These are phyloP conservation scores for Zygnema circumcarinatum DNA, from an alignment of 139 green algal species.

Conservation along the genomic window DNA sequence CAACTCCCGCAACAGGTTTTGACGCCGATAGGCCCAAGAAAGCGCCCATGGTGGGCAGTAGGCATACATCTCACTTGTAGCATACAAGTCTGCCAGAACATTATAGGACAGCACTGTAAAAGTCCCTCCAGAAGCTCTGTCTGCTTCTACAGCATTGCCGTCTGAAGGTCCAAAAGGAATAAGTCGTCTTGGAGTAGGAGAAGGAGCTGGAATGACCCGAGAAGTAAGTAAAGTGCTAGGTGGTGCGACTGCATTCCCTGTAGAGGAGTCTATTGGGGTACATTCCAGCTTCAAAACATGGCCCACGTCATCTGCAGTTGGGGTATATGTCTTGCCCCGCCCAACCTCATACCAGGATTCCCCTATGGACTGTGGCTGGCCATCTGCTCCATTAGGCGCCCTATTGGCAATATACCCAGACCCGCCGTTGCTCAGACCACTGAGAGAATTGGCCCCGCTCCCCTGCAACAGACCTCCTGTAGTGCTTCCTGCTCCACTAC, in stretches of 20 bases:
- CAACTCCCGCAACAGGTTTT: conserved; percentile 93
- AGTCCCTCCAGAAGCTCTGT: conserved; percentile 48
- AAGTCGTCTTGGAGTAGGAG: conserved; percentile 77
- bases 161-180: conserved; percentile 71
- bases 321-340: conserved; percentile 76
- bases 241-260: conserved; percentile 30
- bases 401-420: neutral
- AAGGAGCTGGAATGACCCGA: conserved; percentile 76
- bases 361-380: conserved; percentile 6
- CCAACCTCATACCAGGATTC: conserved; percentile 68
- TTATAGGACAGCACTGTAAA: conserved; percentile 98
- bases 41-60: conserved; percentile 90
- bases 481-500: conserved; percentile 20
- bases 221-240: conserved; percentile 70
- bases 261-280: conserved; percentile 45
- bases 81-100: conserved; percentile 96
- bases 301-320: conserved; percentile 84
- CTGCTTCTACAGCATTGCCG: conserved; percentile 48
- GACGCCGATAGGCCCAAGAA: conserved; percentile 89
- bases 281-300: conserved; percentile 88
- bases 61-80: conserved; percentile 83
- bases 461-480: neutral
- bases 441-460: neutral
- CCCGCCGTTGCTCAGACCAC: neutral
- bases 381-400: neutral